phyloP scores from a whole-genome alignment of 192 early-diverging fungal species.

The Coemansia sp. region DNA sequence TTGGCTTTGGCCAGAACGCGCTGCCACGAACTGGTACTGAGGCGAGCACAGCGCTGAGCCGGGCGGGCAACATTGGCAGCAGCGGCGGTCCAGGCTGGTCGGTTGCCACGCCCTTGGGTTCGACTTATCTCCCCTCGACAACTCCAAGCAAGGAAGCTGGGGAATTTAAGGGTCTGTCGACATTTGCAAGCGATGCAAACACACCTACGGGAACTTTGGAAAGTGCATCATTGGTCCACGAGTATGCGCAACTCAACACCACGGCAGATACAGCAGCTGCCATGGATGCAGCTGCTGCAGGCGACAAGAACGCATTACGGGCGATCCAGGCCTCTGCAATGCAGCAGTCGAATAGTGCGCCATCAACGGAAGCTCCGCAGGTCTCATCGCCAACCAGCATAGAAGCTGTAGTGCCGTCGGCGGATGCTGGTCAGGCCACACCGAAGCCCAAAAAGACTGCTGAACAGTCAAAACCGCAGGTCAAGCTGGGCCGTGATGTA shows the following conservation, averaged over 20 bases:
- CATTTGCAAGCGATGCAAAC: constrained; percentile 15
- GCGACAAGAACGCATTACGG: constrained; percentile 45
- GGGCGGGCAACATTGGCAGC: constrained; percentile 11
- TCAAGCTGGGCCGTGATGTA: constrained; percentile 40
- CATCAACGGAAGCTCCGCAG: background rate
- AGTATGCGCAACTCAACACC: constrained; percentile 26
- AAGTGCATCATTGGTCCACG: constrained; percentile 1
- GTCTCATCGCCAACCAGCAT: background rate
- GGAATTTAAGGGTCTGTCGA: constrained; percentile 12
- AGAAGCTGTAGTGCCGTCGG: background rate
- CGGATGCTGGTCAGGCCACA: background rate
- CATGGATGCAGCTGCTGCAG: constrained; percentile 45
- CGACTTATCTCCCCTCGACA: constrained; percentile 22
- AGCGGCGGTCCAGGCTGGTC: constrained; percentile 27
- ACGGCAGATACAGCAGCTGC: constrained; percentile 43
- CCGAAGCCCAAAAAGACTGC: background rate
- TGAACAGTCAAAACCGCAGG: constrained; percentile 3
- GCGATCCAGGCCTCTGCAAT: constrained; percentile 41
- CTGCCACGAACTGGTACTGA: background rate
- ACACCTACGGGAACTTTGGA: background rate
- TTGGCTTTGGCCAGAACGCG: background rate
- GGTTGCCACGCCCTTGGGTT: constrained; percentile 28
- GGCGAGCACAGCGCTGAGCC: background rate
- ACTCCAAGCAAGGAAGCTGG: background rate
- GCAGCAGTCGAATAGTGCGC: background rate